These are phyloP conservation scores for Tritrichomonas foetus DNA, from an alignment of 208 protist genomes.

Conservation along the genomic window DNA sequence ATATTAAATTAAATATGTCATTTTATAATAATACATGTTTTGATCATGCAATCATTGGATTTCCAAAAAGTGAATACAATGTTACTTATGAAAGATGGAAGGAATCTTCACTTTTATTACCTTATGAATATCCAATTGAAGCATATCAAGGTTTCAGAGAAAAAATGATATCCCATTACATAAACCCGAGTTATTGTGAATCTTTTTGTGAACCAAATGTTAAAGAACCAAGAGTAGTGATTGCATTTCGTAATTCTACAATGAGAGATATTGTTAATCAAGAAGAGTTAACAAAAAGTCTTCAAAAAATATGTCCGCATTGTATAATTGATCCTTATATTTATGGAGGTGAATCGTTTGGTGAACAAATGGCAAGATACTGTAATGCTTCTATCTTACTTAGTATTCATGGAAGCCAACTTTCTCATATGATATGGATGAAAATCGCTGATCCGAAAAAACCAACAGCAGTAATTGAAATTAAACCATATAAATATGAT, in stretches of 20 bases:
- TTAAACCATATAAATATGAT: background rate
- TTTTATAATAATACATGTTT: background rate
- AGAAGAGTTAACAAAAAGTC: background rate
- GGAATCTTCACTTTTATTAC: background rate
- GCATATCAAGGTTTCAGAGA: background rate
- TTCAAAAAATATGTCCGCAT: background rate
- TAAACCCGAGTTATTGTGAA: no score
- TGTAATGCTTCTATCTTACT: background rate
- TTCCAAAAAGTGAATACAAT: constrained; percentile 5
- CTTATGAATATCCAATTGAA: background rate
- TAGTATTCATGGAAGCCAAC: background rate
- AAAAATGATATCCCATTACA: background rate
- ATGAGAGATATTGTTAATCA: background rate
- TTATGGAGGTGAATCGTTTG: background rate
- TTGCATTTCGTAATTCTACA: background rate
- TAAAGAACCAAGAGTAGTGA: background rate
- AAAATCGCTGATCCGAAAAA: background rate
- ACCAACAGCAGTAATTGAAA: background rate
- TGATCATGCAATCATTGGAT: background rate
- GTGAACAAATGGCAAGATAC: background rate
- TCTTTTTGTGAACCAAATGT: no score
- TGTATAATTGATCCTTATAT: background rate
- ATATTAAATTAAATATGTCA: background rate
- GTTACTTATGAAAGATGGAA: background rate
- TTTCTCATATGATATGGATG: constrained; percentile 7